Evolutionary conservation across 768 basidiomycete species (phyloP).

Genomic region (Paxillus involutus): DNA sequence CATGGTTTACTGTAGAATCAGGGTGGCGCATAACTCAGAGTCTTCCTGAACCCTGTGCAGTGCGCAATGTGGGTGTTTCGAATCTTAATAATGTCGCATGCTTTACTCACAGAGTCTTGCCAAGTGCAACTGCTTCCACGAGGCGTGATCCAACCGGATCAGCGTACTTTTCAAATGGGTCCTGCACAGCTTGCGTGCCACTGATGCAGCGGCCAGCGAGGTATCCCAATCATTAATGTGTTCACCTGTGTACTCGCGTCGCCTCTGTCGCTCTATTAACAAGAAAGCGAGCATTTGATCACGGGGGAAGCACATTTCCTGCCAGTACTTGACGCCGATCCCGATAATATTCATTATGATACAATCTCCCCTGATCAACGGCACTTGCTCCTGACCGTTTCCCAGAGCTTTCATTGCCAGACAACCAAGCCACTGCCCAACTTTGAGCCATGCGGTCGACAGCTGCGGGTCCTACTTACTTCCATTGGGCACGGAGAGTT

Average conservation of each 20-base stretch:
- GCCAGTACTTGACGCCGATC: neutral
- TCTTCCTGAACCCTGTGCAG: neutral
- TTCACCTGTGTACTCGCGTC: neutral
- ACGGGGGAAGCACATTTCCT: neutral
- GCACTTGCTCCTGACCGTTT: neutral
- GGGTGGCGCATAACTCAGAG: neutral
- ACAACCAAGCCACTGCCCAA: neutral
- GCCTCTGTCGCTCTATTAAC: neutral
- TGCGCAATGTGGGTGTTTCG: slow-evolving; percentile 5
- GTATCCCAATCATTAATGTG: neutral
- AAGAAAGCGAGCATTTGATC: neutral
- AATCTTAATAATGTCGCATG: neutral
- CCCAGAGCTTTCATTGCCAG: neutral
- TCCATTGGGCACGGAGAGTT: neutral
- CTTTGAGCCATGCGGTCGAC: too few relatives aligned
- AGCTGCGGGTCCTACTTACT: too few relatives aligned
- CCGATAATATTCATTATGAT: neutral
- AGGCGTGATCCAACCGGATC: neutral
- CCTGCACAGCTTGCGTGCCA: neutral
- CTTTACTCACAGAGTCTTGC: neutral
- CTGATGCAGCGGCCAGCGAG: neutral
- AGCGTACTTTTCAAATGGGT: neutral
- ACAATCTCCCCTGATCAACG: neutral
- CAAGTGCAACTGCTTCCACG: neutral
- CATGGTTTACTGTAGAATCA: neutral